Percentiles rank a stretch among this genome's conserved stretches.
phyloP scores from a whole-genome alignment of 106 monocot species.

The Amphibolis antarctica region DNA sequence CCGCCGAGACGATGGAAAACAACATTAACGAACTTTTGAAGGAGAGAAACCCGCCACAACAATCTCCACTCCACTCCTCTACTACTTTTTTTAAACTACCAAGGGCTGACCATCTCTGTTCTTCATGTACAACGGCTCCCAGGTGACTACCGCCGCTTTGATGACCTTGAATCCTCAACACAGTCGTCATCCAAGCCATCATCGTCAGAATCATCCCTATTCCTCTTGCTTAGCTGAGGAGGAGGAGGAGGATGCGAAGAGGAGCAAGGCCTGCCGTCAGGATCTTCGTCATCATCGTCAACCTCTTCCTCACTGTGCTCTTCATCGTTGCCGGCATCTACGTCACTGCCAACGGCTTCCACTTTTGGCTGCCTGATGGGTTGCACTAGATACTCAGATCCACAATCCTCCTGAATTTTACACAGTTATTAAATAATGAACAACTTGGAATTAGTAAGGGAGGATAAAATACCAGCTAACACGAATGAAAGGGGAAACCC shows the following conservation, averaged over 20 bases:
- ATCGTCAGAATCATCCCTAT: slow-evolving; percentile 38
- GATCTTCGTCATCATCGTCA: slow-evolving; percentile 22
- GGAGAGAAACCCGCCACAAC: slow-evolving; percentile 18
- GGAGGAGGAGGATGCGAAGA: slow-evolving; percentile 15
- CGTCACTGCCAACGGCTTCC: slow-evolving; percentile 9
- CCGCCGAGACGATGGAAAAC: slow-evolving; percentile 9
- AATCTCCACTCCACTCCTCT: background rate
- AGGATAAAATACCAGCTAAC: background rate
- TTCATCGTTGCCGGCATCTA: slow-evolving; percentile 34
- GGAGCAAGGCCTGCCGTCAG: background rate
- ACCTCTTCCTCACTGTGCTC: slow-evolving; percentile 37
- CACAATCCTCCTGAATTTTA: slow-evolving; percentile 26
- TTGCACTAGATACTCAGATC: slow-evolving; percentile 39
- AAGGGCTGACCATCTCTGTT: background rate
- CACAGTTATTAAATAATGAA: background rate
- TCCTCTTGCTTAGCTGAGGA: slow-evolving; percentile 42
- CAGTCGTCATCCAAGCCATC: slow-evolving; percentile 25
- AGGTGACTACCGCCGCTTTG: slow-evolving; percentile 23
- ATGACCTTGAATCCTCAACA: slow-evolving; percentile 31
- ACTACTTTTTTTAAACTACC: background rate
- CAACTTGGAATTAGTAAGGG: background rate
- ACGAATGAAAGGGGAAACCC: background rate
- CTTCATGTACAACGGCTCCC: background rate
- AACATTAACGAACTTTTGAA: slow-evolving; percentile 35
- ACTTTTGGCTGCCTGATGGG: slow-evolving; percentile 25